A percentile compares a stretch with the other conserved stretches of the same genome.
Evolutionary conservation across 768 basidiomycete species (phyloP).

Genomic region (Kwoniella sp.): DNA sequence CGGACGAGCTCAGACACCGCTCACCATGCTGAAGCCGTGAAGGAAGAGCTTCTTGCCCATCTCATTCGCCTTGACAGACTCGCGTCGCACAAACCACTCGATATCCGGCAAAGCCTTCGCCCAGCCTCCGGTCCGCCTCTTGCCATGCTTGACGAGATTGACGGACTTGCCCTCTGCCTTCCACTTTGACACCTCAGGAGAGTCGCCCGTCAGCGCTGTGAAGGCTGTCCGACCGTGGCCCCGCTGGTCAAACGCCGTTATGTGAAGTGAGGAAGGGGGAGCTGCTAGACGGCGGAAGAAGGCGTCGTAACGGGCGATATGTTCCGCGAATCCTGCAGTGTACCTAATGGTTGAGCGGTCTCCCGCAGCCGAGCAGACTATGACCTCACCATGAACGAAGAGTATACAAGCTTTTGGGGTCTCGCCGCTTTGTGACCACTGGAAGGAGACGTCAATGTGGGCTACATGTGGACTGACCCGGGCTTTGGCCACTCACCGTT

Average conservation of each 20-base stretch:
- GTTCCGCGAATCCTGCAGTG: slow-evolving; percentile 41
- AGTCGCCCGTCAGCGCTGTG: slow-evolving; percentile 17
- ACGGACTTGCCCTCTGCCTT: slow-evolving; percentile 35
- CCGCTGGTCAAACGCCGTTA: slow-evolving; percentile 41
- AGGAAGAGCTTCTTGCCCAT: slow-evolving; percentile 35
- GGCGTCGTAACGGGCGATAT: slow-evolving; percentile 35
- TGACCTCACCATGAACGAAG: slow-evolving; percentile 40
- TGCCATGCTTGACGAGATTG: slow-evolving; percentile 28
- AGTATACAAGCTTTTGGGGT: slow-evolving; percentile 34
- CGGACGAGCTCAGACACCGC: too few species aligned
- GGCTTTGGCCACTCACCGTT: slow-evolving; percentile 16
- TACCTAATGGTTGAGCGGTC: not conserved
- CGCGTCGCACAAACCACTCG: slow-evolving; percentile 38
- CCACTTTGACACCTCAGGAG: slow-evolving; percentile 26
- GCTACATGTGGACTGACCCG: not conserved
- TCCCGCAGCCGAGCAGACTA: not conserved
- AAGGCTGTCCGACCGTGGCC: slow-evolving; percentile 39
- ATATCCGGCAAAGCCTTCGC: slow-evolving; percentile 41
- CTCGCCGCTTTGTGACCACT: slow-evolving; percentile 31
- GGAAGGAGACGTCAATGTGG: not conserved
- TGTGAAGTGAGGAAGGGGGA: slow-evolving; percentile 30
- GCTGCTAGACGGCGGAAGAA: slow-evolving; percentile 37
- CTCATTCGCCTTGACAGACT: slow-evolving; percentile 17
- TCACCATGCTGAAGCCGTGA: slow-evolving; percentile 43
- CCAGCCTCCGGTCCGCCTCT: slow-evolving; percentile 40